phyloP scores from a whole-genome alignment of 192 early-diverging fungal species.

The Kickxella alabastrina region DNA sequence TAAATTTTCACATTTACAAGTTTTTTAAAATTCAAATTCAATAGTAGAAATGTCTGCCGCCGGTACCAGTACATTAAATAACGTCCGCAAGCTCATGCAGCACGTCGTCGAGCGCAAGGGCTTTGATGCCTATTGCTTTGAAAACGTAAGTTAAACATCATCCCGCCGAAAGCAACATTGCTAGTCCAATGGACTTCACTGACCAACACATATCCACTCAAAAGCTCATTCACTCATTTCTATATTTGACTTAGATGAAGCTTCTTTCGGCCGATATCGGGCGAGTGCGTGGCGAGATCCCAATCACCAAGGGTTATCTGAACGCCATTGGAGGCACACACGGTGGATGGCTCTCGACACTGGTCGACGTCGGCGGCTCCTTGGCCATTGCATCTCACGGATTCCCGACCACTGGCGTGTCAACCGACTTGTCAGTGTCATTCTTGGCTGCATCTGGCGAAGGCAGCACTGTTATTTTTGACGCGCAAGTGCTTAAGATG shows the following conservation, averaged over 20 bases:
- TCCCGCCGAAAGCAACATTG: background rate
- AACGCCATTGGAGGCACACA: slow-evolving; percentile 48
- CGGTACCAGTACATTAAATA: background rate
- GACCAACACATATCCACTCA: background rate
- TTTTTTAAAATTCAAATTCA: slow-evolving; percentile 15
- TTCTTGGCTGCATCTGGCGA: slow-evolving; percentile 44
- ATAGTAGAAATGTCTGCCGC: background rate
- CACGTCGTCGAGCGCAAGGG: slow-evolving; percentile 9
- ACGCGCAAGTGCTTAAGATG: slow-evolving; percentile 47
- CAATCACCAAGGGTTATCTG: slow-evolving; percentile 16
- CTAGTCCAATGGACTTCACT: background rate
- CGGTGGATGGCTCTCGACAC: slow-evolving; percentile 52
- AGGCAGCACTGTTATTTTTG: slow-evolving; percentile 35
- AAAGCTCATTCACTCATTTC: background rate
- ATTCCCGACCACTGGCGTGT: slow-evolving; percentile 43
- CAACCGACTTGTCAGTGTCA: slow-evolving; percentile 48
- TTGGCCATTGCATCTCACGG: slow-evolving; percentile 46
- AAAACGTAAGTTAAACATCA: slow-evolving; percentile 9
- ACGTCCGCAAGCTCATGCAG: slow-evolving; percentile 18
- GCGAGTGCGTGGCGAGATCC: slow-evolving; percentile 30
- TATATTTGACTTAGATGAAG: slow-evolving; percentile 12
- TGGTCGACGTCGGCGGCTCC: slow-evolving; percentile 52
- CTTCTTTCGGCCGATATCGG: slow-evolving; percentile 37
- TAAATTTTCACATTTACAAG: slow-evolving; percentile 1
- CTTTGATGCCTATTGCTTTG: slow-evolving; percentile 36